Base-by-base conservation (phyloP, 1,139 yeast genomes). In the Torulaspora pretoriensis region DNA sequence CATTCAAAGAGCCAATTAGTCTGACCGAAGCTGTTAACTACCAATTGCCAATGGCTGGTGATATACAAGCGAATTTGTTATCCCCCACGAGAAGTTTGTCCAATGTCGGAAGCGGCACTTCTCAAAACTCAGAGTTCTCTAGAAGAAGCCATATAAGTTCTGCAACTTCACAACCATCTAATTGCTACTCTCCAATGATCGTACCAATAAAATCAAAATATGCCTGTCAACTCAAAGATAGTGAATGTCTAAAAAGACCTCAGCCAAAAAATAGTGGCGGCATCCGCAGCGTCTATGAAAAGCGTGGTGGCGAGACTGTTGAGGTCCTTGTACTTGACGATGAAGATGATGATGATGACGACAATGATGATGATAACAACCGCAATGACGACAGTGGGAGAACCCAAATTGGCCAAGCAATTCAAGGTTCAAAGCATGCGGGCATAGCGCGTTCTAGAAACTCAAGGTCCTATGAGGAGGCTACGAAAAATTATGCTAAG, bases 81-180 rank as follows among this genome's bases (percentile, higher is more conserved):
- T 53, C 57, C 7, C 61, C 64, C 0, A 43, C 52, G 19, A 54
- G 64, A 35, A 52, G 55, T 31, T 31, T 60, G 10, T 61, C 63
- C 3, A 57, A 55, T 34, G 39, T 49, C 12, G 52, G 43, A 5
- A 58, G 63, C 39, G 45, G 49, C 13, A 49, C 57, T 6, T 60
- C 63, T 1, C 31, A 47, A 22, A 60, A 59, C 35, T 60, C 66
- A 1, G 54, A 59, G 33, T 55, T 60, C 33, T 61, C 65, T 0
- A 42, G 49, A 13, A 44, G 37, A 12, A 52, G 63, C 8, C 46
- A 41, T 19, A 50, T 40, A 33, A 57, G 62, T 3, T 46, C 46
- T 24, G 34, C 51, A 1, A 57, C 62, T 5, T 53, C 59, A 10
- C 49, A 52, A 16, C 46, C 48, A 8, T 25, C 35, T 8, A 41